Base-by-base conservation (phyloP, 2,329 filamentous ascomycete genomes). In the Trichoderma asperellum region DNA sequence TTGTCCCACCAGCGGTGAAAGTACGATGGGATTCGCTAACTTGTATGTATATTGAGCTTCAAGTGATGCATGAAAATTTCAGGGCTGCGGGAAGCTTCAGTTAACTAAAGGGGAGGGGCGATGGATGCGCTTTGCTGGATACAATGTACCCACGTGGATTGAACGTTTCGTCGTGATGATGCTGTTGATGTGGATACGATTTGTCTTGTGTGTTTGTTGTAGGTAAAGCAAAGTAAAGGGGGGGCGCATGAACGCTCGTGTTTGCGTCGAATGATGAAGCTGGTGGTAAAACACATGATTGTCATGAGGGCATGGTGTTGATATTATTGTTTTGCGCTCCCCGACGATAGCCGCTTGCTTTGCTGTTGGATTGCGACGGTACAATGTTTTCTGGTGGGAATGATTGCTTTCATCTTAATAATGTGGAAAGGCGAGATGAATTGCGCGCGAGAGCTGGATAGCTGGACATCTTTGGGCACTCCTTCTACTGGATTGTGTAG, bases 261-360 rank as follows among this genome's bases (percentile, higher is more conserved):
- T 58, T 34, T 12, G 18, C 40, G 43, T 62, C 40, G 29, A 43
- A 49, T 52, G 59, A 62, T 62, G 29, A 24, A n/a, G 43, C 58
- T 60, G 16, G 37, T 62, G 43, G 43, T 35, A 16, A 35, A 62
- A 52, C 29, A 62, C 32, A 62, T 52, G 40, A 62, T 24, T 52
- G 43, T 43, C 47, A 24, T 29, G 52, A 55, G 52, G 14, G 6
- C n/a, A 4, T 21, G 7, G 47, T 11, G 24, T 24, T 21, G 21
- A 49, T 52, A 5, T n/a, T 35, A 24, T 29, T 18, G 37, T 21
- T 27, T n/a, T n/a, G 40, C 18, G 21, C 2, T n/a, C 61, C 37
- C 61, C 61, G 61, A 64, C 21, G 16, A 37, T 64, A 64, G 52
- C 61, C 61, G 61, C 5, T 29, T 29, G 49, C n/a, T 49, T 6